Evolutionary conservation across 2,329 filamentous ascomycete species (phyloP).

Genomic region (Hirsutella thompsonii): DNA sequence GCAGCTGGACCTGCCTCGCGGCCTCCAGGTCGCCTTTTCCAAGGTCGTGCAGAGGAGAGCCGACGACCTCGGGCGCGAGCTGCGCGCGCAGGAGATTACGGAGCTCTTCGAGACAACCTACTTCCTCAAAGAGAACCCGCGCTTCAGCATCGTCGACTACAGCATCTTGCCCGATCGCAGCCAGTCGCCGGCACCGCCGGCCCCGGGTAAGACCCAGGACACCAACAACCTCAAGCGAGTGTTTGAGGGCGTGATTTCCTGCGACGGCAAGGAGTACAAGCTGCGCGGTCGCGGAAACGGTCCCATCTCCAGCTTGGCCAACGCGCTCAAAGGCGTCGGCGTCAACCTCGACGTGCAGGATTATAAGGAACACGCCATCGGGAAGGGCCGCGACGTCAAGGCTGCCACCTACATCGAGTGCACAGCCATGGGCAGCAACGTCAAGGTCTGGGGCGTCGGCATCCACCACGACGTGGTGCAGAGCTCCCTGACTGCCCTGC

Average conservation of each 20-base stretch:
- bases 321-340: conserved; percentile 65
- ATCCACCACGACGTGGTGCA: conserved; percentile 50
- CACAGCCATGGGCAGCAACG: conserved; percentile 49
- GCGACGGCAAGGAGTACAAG: conserved; percentile 68
- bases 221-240: conserved; percentile 67
- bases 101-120: conserved; percentile 82
- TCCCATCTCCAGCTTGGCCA: conserved; percentile 77
- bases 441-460: conserved; percentile 76
- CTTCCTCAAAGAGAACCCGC: conserved; percentile 69
- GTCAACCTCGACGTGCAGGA: conserved; percentile 84
- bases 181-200: conserved; percentile 55
- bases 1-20: conserved; percentile 82
- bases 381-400: conserved; percentile 67
- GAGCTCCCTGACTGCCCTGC: conserved; percentile 72
- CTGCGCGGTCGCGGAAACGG: conserved; percentile 77
- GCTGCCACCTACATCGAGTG: conserved; percentile 95
- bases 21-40: conserved; percentile 83
- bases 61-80: conserved; percentile 70
- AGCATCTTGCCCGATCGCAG: conserved; percentile 78
- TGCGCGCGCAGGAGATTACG: conserved; percentile 73
- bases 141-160: conserved; percentile 84
- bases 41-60: conserved; percentile 73
- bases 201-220: conserved; percentile 58
- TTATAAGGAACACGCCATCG: conserved; percentile 94
- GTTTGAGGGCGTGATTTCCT: conserved; percentile 73